A percentile compares a stretch with the other conserved stretches of the same genome.
Evolutionary conservation across 306 rosid species (phyloP).

Genomic region (Pyrus betulifolia): DNA sequence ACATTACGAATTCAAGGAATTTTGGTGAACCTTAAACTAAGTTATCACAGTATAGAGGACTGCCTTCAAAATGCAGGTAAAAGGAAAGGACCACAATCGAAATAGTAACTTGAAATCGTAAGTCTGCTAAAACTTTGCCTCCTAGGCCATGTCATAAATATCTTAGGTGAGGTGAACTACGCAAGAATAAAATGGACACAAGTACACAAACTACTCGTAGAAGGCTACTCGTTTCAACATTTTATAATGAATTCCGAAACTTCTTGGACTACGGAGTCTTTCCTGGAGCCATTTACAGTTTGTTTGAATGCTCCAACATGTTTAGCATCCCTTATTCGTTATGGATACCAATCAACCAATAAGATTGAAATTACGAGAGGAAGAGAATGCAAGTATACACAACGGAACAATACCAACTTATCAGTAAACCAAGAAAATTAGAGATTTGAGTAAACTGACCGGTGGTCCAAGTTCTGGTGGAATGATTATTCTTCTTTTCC

Average conservation of each 20-base stretch:
- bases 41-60: not conserved
- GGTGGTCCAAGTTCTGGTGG: constrained; percentile 99
- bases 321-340: not conserved
- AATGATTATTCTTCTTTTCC: constrained; percentile 86
- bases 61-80: not conserved
- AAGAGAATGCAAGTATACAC: not conserved
- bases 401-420: not conserved
- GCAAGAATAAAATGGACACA: too few relatives aligned
- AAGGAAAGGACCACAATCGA: not conserved
- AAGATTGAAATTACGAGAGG: not conserved
- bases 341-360: not conserved
- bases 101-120: too few relatives aligned
- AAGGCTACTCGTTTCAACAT: not conserved
- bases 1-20: not conserved
- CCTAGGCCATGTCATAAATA: too few relatives aligned
- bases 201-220: not conserved
- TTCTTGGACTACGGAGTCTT: not conserved
- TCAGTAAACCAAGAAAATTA: constrained; percentile 4
- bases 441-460: constrained; percentile 41
- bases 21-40: not conserved
- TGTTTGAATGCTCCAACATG: not conserved
- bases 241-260: too few relatives aligned
- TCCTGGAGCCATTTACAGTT: not conserved
- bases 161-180: too few relatives aligned
- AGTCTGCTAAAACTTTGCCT: too few relatives aligned